Conservation (phyloP, 306 rosid species). For the Trifolium dubium region DNA sequence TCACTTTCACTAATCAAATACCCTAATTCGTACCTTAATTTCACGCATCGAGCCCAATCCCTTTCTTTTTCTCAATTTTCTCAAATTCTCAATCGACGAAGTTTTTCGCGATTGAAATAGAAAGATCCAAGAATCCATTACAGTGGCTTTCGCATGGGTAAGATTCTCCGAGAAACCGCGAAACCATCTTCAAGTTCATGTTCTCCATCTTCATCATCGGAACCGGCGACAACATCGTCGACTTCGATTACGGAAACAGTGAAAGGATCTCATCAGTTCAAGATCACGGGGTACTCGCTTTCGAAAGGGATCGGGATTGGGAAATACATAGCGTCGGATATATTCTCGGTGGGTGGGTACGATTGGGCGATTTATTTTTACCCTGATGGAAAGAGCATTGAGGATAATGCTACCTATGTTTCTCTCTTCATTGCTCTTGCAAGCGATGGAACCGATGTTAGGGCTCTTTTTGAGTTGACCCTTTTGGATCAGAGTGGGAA, state of each 20-base stretch:
- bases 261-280: slow-evolving; percentile 80
- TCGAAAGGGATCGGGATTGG: slow-evolving; percentile 87
- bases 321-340: slow-evolving; percentile 72
- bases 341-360: slow-evolving; percentile 82
- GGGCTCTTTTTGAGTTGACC: slow-evolving; percentile 84
- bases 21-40: slow-evolving; percentile 26
- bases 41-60: slow-evolving; percentile 18
- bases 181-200: slow-evolving; percentile 58
- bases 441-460: slow-evolving; percentile 86
- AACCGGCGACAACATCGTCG: slow-evolving; percentile 68
- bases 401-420: slow-evolving; percentile 81
- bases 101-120: slow-evolving; percentile 3
- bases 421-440: slow-evolving; percentile 92
- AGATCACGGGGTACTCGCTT: slow-evolving; percentile 74
- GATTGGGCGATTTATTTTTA: slow-evolving; percentile 92
- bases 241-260: slow-evolving; percentile 76
- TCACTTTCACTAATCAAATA: slow-evolving; percentile 24
- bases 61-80: not conserved
- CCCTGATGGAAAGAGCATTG: slow-evolving; percentile 87
- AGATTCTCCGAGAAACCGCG: slow-evolving; percentile 66
- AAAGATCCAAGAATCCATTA: slow-evolving; percentile 14
- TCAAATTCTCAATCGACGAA: slow-evolving; percentile 7
- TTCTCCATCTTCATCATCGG: slow-evolving; percentile 44
- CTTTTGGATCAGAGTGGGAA: slow-evolving; percentile 95
- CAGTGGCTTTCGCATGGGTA: slow-evolving; percentile 70